A percentile compares a stretch with the other conserved stretches of the same genome.
phyloP scores from a whole-genome alignment of 2,329 filamentous ascomycete species.

The Pseudopyricularia javanii region DNA sequence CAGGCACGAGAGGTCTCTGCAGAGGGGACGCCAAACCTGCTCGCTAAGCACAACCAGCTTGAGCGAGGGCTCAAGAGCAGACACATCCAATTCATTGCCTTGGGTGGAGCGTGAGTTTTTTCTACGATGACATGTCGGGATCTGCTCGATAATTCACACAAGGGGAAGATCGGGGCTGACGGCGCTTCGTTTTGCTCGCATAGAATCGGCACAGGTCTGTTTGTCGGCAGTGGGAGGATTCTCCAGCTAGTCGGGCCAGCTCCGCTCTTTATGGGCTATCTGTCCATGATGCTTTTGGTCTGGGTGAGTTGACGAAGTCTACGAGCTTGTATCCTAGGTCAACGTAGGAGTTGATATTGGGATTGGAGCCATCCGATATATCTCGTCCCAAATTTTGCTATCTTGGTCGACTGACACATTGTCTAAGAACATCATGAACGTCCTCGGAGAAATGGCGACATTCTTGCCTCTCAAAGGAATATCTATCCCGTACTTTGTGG shows the following conservation, averaged over 20 bases:
- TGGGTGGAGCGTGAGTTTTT: constrained; percentile 11
- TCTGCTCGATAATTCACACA: neutral
- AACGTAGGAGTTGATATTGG: neutral
- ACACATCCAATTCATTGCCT: constrained; percentile 23
- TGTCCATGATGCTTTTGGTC: constrained; percentile 40
- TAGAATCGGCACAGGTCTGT: constrained; percentile 16
- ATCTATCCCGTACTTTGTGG: constrained; percentile 40
- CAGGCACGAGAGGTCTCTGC: neutral
- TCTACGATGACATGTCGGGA: neutral
- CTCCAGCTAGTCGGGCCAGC: constrained; percentile 38
- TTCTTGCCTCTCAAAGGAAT: constrained; percentile 44
- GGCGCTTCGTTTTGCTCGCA: neutral
- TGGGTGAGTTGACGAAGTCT: constrained; percentile 16
- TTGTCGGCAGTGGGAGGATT: constrained; percentile 14
- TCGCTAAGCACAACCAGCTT: constrained; percentile 16
- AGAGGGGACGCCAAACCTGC: constrained; percentile 11
- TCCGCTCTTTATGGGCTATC: constrained; percentile 58
- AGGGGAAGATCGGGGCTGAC: neutral
- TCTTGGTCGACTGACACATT: constrained; percentile 24
- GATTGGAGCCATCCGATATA: neutral
- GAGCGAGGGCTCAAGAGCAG: constrained; percentile 17
- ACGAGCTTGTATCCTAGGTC: neutral
- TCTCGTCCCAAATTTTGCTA: constrained; percentile 7
- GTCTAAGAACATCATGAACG: constrained; percentile 31
- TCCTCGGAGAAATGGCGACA: constrained; percentile 40